Percentiles rank a stretch among this genome's conserved stretches.
phyloP scores from a whole-genome alignment of 1,139 yeast species.

The Schizosaccharomyces versatilis region DNA sequence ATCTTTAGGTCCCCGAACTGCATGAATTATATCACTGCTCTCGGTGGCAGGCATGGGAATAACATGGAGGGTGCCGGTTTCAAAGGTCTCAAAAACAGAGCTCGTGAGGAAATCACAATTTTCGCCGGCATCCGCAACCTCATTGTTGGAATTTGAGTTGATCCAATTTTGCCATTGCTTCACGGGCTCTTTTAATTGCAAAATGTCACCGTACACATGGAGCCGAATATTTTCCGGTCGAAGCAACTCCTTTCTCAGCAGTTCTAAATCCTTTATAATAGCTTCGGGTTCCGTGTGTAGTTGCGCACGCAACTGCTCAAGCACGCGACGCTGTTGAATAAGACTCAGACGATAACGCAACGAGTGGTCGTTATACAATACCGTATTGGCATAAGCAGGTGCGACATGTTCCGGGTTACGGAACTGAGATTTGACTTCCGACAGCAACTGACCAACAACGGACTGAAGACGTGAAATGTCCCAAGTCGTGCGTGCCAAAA shows the following conservation, averaged over 20 bases:
- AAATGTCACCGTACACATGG: conserved; percentile 48
- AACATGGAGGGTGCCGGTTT: conserved; percentile 19
- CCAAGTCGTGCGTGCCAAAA: conserved; percentile 43
- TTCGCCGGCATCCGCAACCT: background rate
- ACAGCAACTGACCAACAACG: conserved; percentile 50
- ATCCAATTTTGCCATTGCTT: conserved; percentile 31
- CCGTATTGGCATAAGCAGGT: conserved; percentile 36
- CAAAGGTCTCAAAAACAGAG: too few relatives aligned
- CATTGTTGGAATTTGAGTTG: background rate
- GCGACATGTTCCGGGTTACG: conserved; percentile 59
- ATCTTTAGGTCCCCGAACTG: conserved; percentile 42
- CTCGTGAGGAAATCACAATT: too few relatives aligned
- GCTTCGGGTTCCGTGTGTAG: conserved; percentile 28
- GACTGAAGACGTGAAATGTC: conserved; percentile 53
- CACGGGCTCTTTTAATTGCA: conserved; percentile 31
- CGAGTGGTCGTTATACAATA: conserved; percentile 20
- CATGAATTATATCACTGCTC: conserved; percentile 47
- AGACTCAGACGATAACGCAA: conserved; percentile 19
- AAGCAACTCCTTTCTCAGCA: conserved; percentile 36
- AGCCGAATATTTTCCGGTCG: conserved; percentile 40
- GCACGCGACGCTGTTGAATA: conserved; percentile 38
- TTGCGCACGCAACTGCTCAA: conserved; percentile 28
- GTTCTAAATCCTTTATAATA: conserved; percentile 34
- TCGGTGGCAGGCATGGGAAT: conserved; percentile 71
- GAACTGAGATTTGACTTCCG: conserved; percentile 55